phyloP scores from a whole-genome alignment of 2,329 filamentous ascomycete genomes.

The Neopestalotiopsis rosae region DNA sequence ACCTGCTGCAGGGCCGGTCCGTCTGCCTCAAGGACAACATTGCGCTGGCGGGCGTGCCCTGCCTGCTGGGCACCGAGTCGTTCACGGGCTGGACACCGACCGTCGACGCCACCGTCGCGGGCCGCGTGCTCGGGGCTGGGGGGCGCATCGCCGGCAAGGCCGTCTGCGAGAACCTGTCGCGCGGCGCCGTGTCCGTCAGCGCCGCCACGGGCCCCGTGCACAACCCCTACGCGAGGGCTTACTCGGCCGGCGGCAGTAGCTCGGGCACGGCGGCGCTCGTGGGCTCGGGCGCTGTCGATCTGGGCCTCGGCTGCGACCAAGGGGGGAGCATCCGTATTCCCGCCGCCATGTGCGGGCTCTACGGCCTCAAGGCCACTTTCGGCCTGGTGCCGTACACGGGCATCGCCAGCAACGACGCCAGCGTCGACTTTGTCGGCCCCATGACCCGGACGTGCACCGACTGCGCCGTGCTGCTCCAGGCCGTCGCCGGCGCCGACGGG shows the following conservation, averaged over 20 bases:
- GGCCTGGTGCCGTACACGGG: constrained; percentile 42
- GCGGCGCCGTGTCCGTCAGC: constrained; percentile 47
- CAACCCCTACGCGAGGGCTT: constrained; percentile 50
- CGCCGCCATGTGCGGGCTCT: constrained; percentile 36
- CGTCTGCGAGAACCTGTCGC: constrained; percentile 53
- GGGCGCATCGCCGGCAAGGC: constrained; percentile 48
- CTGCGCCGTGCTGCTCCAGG: constrained; percentile 37
- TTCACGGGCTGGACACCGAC: constrained; percentile 43
- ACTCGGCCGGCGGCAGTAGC: constrained; percentile 53
- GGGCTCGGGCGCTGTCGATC: constrained; percentile 36
- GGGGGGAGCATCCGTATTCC: constrained; percentile 42
- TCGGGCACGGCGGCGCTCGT: constrained; percentile 50
- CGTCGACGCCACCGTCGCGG: constrained; percentile 52
- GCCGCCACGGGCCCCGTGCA: constrained; percentile 52
- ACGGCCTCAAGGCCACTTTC: constrained; percentile 39
- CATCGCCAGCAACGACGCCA: constrained; percentile 36
- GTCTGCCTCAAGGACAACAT: constrained; percentile 52
- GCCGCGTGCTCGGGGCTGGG: constrained; percentile 47
- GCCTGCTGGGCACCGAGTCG: constrained; percentile 46
- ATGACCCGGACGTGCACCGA: constrained; percentile 36
- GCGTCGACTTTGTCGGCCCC: constrained; percentile 39
- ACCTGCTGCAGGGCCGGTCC: constrained; percentile 23
- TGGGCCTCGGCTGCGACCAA: constrained; percentile 41
- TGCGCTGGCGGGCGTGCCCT: constrained; percentile 47
- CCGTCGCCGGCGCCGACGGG: constrained; percentile 37